Evolutionary conservation across 441 rosid species (phyloP).

Genomic region (Euphorbia celastroides): DNA sequence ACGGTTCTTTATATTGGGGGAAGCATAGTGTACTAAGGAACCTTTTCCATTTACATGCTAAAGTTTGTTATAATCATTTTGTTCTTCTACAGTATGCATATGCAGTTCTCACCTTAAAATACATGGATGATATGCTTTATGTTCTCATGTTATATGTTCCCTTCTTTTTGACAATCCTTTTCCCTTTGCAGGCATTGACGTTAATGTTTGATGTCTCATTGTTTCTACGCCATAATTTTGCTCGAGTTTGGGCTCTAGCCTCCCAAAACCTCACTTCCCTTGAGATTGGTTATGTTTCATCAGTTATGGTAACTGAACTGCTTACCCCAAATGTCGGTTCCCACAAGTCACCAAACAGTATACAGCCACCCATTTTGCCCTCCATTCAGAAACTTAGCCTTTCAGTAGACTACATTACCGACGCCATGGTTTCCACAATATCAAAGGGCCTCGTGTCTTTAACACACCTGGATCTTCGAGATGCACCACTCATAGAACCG

Average conservation of each 20-base stretch:
- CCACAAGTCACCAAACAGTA: constrained; percentile 25
- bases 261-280: constrained; percentile 73
- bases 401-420: constrained; percentile 72
- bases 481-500: constrained; percentile 73
- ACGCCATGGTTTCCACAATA: constrained; percentile 60
- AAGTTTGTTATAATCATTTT: neutral
- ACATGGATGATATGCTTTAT: neutral
- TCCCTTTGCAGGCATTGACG: constrained; percentile 46
- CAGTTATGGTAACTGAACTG: constrained; percentile 70
- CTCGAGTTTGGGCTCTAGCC: constrained; percentile 61
- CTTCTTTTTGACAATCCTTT: constrained; percentile 11
- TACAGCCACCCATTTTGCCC: constrained; percentile 46
- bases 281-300: constrained; percentile 76
- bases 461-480: constrained; percentile 81
- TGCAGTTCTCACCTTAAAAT: neutral
- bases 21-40: neutral
- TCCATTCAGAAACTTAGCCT: constrained; percentile 63
- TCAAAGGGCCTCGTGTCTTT: constrained; percentile 57
- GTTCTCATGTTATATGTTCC: constrained; percentile 6
- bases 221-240: constrained; percentile 55
- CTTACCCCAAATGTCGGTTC: constrained; percentile 42
- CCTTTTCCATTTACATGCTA: neutral
- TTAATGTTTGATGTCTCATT: constrained; percentile 79
- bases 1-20: neutral
- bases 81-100: neutral